These are phyloP conservation scores for Bonia amplexicaulis DNA, from an alignment of 176 grass and related monocot species.

Conservation along the genomic window DNA sequence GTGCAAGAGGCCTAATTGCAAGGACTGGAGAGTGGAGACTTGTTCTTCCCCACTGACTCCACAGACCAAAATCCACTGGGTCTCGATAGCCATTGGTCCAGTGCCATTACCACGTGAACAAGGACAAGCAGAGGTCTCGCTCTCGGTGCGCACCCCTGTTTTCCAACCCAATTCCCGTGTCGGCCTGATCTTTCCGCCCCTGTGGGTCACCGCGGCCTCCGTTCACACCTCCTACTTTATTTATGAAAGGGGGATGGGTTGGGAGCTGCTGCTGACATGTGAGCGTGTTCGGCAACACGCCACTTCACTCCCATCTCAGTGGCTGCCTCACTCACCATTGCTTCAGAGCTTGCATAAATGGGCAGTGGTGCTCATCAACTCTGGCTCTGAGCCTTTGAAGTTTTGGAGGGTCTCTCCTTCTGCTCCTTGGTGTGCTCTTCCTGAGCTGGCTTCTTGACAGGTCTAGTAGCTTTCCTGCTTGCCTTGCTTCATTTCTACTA, in stretches of 20 bases:
- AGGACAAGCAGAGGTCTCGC: slow-evolving; percentile 12
- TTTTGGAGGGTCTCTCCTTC: neutral
- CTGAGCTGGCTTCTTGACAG: slow-evolving; percentile 34
- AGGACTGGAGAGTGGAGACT: neutral
- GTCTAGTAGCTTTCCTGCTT: slow-evolving; percentile 8
- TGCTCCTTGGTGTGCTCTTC: neutral
- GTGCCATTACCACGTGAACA: slow-evolving; percentile 12
- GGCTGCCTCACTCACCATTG: slow-evolving; percentile 24
- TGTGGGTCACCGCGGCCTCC: neutral
- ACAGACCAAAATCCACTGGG: neutral
- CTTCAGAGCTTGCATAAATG: slow-evolving; percentile 34
- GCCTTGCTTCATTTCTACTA: neutral
- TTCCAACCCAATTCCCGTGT: slow-evolving; percentile 23
- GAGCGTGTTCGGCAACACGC: slow-evolving; percentile 33
- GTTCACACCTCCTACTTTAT: slow-evolving; percentile 9
- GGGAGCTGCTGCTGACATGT: slow-evolving; percentile 19
- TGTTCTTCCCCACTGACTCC: neutral
- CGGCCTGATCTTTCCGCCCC: slow-evolving; percentile 26
- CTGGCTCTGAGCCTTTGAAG: neutral
- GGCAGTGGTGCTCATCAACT: neutral
- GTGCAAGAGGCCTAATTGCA: slow-evolving; percentile 27
- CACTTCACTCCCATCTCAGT: slow-evolving; percentile 18
- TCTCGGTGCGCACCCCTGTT: neutral
- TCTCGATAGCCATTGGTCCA: neutral
- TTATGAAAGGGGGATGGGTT: neutral